A percentile compares a stretch with the other conserved stretches of the same genome.
Evolutionary conservation across 2,329 filamentous ascomycete genomes (phyloP).

Genomic region (Ilyonectria mors-panacis): DNA sequence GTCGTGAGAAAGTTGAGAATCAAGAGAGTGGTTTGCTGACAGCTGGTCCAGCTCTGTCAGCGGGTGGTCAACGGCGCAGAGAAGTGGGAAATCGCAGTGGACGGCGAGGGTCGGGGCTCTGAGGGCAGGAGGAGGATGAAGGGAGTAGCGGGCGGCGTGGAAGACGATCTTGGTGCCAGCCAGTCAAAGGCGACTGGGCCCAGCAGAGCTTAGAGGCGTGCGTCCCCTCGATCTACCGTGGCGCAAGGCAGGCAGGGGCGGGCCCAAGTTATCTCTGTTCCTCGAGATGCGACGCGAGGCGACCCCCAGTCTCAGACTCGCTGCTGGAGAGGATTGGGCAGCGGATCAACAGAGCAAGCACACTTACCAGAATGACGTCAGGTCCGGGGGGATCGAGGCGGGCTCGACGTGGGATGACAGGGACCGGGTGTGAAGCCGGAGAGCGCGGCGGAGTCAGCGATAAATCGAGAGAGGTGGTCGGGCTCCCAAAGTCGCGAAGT

Average conservation of each 20-base stretch:
- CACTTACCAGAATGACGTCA: slow-evolving; percentile 49
- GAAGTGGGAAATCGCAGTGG: not conserved
- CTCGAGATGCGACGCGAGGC: slow-evolving; percentile 19
- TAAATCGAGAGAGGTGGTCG: not conserved
- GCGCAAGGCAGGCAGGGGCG: slow-evolving; percentile 4
- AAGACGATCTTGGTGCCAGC: slow-evolving; percentile 5
- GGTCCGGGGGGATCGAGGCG: slow-evolving; percentile 26
- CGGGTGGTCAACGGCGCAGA: not conserved
- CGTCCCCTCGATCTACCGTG: slow-evolving; percentile 2
- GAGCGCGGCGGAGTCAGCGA: slow-evolving; percentile 6
- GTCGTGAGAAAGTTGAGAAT: not conserved
- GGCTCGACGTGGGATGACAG: slow-evolving; percentile 23
- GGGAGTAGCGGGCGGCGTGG: slow-evolving; percentile 3
- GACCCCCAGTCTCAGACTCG: slow-evolving; percentile 9
- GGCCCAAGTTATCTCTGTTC: not conserved
- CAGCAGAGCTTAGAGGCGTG: not conserved
- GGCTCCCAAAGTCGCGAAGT: slow-evolving; percentile 10
- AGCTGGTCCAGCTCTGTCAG: not conserved
- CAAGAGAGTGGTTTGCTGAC: not conserved
- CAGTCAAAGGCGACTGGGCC: slow-evolving; percentile 5
- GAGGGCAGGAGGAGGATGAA: slow-evolving; percentile 11
- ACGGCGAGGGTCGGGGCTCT: slow-evolving; percentile 19
- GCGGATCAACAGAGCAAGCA: slow-evolving; percentile 34
- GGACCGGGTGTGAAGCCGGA: slow-evolving; percentile 9
- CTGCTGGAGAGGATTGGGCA: slow-evolving; percentile 31